Conservation (phyloP, 1,284 basidiomycete genomes). For the Trichosporon asahii region DNA sequence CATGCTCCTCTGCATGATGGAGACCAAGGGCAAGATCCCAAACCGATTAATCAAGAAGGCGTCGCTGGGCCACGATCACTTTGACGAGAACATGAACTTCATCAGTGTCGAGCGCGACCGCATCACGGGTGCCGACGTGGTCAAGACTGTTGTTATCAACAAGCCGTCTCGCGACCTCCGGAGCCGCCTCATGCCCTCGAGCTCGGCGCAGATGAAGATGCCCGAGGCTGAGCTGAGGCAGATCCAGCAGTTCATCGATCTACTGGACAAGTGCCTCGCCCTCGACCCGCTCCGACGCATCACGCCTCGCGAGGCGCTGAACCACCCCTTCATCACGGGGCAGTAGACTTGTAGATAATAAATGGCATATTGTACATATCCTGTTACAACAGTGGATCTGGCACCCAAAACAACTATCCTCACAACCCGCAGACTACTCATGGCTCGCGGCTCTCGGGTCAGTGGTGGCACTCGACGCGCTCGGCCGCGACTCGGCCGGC, state of each 20-base stretch:
- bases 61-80: constrained; percentile 85
- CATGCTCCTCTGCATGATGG: constrained; percentile 96
- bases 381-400: not conserved
- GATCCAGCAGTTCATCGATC: constrained; percentile 78
- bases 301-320: constrained; percentile 79
- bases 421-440: too few relatives aligned
- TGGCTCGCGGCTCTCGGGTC: not conserved
- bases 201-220: constrained; percentile 65
- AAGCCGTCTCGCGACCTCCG: constrained; percentile 79
- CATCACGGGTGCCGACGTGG: constrained; percentile 71
- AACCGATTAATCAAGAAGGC: constrained; percentile 91
- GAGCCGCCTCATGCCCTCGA: constrained; percentile 73
- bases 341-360: not conserved
- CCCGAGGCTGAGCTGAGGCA: constrained; percentile 84
- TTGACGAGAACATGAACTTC: constrained; percentile 72
- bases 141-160: constrained; percentile 76
- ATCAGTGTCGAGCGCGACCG: constrained; percentile 74
- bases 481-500: not conserved
- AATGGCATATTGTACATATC: not conserved
- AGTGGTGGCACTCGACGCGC: not conserved
- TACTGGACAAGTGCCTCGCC: constrained; percentile 85
- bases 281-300: constrained; percentile 86
- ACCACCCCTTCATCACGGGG: constrained; percentile 72
- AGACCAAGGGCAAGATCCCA: constrained; percentile 90
- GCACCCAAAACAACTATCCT: not conserved